These are phyloP conservation scores for Umbelopsis isabellina DNA, from an alignment of 192 early-diverging fungal genomes.

Conservation along the genomic window DNA sequence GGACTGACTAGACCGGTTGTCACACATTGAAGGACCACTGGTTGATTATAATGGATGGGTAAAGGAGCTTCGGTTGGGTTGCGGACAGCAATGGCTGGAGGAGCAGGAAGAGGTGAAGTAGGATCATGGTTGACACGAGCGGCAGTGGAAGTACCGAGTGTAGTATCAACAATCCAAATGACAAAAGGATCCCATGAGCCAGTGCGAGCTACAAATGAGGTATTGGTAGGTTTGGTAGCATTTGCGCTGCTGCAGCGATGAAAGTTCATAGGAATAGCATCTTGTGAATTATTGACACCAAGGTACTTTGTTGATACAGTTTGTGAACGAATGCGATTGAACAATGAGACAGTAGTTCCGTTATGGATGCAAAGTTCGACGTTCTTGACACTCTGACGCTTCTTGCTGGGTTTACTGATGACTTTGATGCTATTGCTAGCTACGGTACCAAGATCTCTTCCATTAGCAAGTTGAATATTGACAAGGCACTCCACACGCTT, in stretches of 20 bases:
- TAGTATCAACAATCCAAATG: conserved; percentile 81
- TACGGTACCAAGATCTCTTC: conserved; percentile 66
- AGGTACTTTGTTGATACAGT: conserved; percentile 90
- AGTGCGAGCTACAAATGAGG: conserved; percentile 76
- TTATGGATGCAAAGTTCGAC: conserved; percentile 85
- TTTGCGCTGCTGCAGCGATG: conserved; percentile 4
- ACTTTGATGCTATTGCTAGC: conserved; percentile 82
- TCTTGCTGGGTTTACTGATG: conserved; percentile 92
- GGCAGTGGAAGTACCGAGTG: conserved; percentile 35
- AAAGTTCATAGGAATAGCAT: conserved; percentile 26
- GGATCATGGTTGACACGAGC: conserved; percentile 29
- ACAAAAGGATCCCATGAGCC: conserved; percentile 86
- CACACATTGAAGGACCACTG: conserved; percentile 83
- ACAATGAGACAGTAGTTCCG: conserved; percentile 84
- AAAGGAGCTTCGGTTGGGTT: conserved; percentile 60
- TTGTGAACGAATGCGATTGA: conserved; percentile 90
- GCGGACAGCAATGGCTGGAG: conserved; percentile 70
- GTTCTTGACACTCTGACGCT: conserved; percentile 83
- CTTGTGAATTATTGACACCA: conserved; percentile 50
- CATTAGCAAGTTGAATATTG: conserved; percentile 68
- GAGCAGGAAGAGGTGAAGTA: conserved; percentile 57
- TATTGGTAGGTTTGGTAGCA: conserved; percentile 38
- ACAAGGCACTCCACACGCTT: conserved; percentile 76
- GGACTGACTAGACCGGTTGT: conserved; percentile 82
- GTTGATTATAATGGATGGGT: conserved; percentile 85